These are phyloP conservation scores for Silene uniflora DNA, from an alignment of 148 eudicot species.

Conservation along the genomic window DNA sequence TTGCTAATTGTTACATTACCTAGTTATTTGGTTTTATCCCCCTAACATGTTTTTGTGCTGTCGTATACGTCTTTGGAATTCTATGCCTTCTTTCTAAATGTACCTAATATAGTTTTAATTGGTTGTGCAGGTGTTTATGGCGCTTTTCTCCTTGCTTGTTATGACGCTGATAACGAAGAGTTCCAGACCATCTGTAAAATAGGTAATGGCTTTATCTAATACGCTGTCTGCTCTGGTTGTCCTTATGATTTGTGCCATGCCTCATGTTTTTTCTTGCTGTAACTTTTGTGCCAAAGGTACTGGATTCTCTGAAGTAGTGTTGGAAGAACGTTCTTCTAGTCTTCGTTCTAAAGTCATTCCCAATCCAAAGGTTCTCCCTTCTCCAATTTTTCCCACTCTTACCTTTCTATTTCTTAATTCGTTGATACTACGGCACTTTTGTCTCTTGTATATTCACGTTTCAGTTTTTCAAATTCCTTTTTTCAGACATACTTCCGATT, in stretches of 20 bases:
- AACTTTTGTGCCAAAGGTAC: slow-evolving; percentile 50
- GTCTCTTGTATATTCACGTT: slow-evolving; percentile 6
- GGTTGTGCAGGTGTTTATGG: slow-evolving; percentile 73
- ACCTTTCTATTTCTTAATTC: background rate
- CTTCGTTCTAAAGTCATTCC: slow-evolving; percentile 80
- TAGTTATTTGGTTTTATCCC: background rate
- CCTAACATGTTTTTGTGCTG: background rate
- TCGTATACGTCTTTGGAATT: background rate
- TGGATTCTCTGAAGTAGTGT: slow-evolving; percentile 74
- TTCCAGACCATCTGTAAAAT: slow-evolving; percentile 95
- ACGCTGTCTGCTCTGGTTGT: background rate
- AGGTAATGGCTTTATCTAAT: slow-evolving; percentile 39
- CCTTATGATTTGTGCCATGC: slow-evolving; percentile 8
- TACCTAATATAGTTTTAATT: slow-evolving; percentile 10
- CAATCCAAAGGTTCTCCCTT: slow-evolving; percentile 59
- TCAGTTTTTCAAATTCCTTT: slow-evolving; percentile 18
- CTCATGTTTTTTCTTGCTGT: slow-evolving; percentile 27
- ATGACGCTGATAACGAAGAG: slow-evolving; percentile 78
- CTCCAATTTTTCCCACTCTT: slow-evolving; percentile 3
- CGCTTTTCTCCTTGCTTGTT: slow-evolving; percentile 96
- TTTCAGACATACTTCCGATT: slow-evolving; percentile 77
- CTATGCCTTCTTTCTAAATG: background rate
- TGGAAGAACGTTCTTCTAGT: slow-evolving; percentile 82
- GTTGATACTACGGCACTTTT: background rate
- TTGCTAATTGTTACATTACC: background rate